phyloP scores from a whole-genome alignment of 2,329 filamentous ascomycete species.

The Aspergillus chevalieri region DNA sequence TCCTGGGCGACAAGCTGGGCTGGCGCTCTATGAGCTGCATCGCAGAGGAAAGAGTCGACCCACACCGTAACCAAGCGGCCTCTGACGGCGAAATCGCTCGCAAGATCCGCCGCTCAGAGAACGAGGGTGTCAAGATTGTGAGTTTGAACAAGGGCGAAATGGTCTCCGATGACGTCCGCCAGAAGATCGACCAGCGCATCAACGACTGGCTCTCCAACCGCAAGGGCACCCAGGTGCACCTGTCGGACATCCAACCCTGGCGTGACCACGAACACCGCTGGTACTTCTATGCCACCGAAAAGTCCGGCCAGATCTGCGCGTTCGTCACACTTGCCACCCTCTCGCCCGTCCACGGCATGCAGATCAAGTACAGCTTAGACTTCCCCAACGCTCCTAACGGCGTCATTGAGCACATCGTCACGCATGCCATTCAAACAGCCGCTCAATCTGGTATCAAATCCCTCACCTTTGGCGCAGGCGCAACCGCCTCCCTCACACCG shows the following conservation, averaged over 20 bases:
- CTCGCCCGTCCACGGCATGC: constrained; percentile 75
- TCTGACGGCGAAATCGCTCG: constrained; percentile 61
- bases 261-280: constrained; percentile 74
- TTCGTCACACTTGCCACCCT: constrained; percentile 81
- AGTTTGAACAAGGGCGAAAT: constrained; percentile 62
- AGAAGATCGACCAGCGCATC: constrained; percentile 66
- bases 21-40: constrained; percentile 87
- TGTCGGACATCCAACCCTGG: constrained; percentile 88
- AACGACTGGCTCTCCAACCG: constrained; percentile 72
- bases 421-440: constrained; percentile 60
- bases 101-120: constrained; percentile 75
- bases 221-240: constrained; percentile 79
- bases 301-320: constrained; percentile 64
- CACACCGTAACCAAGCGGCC: constrained; percentile 60
- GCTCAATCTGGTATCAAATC: constrained; percentile 54
- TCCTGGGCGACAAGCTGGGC: constrained; percentile 70
- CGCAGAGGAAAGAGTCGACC: constrained; percentile 80
- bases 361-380: constrained; percentile 93
- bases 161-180: constrained; percentile 59
- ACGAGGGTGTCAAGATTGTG: constrained; percentile 74
- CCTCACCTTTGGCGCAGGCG: constrained; percentile 84
- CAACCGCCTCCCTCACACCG: constrained; percentile 64
- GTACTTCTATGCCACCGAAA: constrained; percentile 74
- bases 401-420: constrained; percentile 77
- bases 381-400: constrained; percentile 83